phyloP scores from a whole-genome alignment of 2,329 filamentous ascomycete species.

The Colletotrichum navitas region DNA sequence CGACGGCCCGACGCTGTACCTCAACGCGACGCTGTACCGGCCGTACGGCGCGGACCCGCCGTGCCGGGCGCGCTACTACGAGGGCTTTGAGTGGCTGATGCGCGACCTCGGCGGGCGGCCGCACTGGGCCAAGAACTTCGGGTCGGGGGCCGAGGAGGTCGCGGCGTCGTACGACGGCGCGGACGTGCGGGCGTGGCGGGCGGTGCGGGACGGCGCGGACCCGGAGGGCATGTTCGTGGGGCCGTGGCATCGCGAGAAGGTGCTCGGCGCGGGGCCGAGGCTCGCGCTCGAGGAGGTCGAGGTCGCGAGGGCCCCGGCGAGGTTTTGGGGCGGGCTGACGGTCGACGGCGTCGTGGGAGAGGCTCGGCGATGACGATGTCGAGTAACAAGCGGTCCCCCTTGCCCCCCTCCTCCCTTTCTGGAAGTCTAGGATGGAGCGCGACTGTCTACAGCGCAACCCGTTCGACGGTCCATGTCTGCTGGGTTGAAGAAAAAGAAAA shows the following conservation, averaged over 20 bases:
- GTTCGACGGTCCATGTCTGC: not conserved
- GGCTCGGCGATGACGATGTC: not conserved
- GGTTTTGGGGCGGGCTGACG: conserved; percentile 23
- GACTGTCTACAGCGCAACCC: not conserved
- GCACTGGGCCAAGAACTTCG: conserved; percentile 96
- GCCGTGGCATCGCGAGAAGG: conserved; percentile 84
- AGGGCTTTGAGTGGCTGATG: conserved; percentile 94
- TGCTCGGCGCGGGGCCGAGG: conserved; percentile 60
- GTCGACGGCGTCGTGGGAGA: conserved; percentile 8
- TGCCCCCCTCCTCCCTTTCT: not conserved
- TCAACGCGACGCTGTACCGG: conserved; percentile 91
- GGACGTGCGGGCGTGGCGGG: conserved; percentile 74
- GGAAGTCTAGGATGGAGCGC: not conserved
- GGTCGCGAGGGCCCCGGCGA: conserved; percentile 16
- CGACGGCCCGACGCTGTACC: conserved; percentile 82
- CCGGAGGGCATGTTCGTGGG: conserved; percentile 90
- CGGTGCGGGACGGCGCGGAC: conserved; percentile 77
- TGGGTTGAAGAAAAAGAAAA: not conserved
- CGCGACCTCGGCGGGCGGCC: conserved; percentile 83
- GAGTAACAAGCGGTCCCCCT: not conserved
- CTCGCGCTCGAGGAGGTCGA: conserved; percentile 56
- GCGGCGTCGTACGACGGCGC: conserved; percentile 74
- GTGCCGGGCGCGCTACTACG: conserved; percentile 82
- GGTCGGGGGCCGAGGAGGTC: conserved; percentile 66
- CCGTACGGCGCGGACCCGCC: conserved; percentile 84